Evolutionary conservation across 345 rosid species (phyloP).

Genomic region (Lepidium didymum): DNA sequence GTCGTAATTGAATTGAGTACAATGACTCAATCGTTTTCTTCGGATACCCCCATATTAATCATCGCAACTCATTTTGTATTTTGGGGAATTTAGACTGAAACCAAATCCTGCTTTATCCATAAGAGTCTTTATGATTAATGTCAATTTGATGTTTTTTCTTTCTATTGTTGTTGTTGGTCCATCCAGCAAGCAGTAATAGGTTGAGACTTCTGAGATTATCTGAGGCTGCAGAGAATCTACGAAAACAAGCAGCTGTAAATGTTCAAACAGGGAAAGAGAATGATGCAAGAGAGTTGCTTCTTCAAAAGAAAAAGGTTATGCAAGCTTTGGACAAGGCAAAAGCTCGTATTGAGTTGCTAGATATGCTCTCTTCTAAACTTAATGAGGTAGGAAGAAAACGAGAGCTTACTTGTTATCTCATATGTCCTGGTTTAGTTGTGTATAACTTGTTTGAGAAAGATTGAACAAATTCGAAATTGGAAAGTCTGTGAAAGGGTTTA

Average conservation of each 20-base stretch:
- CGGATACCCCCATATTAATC: neutral
- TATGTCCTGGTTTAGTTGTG: neutral
- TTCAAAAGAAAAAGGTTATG: slow-evolving; percentile 83
- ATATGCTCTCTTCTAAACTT: slow-evolving; percentile 62
- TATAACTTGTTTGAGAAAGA: neutral
- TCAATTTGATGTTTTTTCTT: neutral
- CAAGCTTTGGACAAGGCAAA: slow-evolving; percentile 71
- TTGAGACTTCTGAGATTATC: slow-evolving; percentile 73
- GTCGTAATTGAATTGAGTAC: neutral
- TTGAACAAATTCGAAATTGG: neutral
- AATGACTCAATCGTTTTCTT: neutral
- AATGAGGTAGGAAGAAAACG: slow-evolving; percentile 42
- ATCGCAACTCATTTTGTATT: neutral
- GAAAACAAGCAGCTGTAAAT: slow-evolving; percentile 58
- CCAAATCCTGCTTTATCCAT: neutral
- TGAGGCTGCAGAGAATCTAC: slow-evolving; percentile 82
- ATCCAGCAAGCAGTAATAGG: slow-evolving; percentile 66
- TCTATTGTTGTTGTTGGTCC: slow-evolving; percentile 1
- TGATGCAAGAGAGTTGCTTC: slow-evolving; percentile 71
- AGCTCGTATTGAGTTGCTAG: slow-evolving; percentile 66
- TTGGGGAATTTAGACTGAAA: neutral
- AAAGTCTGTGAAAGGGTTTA: neutral
- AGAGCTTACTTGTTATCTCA: neutral
- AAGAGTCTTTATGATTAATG: neutral
- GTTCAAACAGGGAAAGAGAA: slow-evolving; percentile 59